These are phyloP conservation scores for Homolaphlyctis polyrhiza DNA, from an alignment of 371 early-diverging fungal genomes.

Conservation along the genomic window DNA sequence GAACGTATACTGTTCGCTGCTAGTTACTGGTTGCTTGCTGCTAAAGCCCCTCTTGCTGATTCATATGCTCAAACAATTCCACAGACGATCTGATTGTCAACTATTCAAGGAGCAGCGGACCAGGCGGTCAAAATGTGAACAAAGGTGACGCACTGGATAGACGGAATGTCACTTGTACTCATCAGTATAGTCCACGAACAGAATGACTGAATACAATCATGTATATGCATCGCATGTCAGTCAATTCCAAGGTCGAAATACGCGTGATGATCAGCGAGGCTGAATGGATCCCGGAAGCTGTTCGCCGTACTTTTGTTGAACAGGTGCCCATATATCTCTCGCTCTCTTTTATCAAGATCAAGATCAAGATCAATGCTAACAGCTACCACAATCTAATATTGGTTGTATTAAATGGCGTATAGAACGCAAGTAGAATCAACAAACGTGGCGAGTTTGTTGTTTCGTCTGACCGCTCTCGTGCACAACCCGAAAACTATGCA, in stretches of 20 bases:
- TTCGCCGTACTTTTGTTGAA: constrained; percentile 42
- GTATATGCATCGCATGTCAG: too few relatives aligned
- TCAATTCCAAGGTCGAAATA: constrained; percentile 82
- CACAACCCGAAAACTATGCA: constrained; percentile 72
- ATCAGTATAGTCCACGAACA: background rate
- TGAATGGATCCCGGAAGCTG: constrained; percentile 73
- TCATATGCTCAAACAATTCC: too few relatives aligned
- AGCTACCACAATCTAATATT: too few relatives aligned
- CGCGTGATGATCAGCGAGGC: constrained; percentile 61
- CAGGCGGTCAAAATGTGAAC: constrained; percentile 92
- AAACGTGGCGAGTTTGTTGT: constrained; percentile 69
- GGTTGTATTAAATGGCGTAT: too few relatives aligned
- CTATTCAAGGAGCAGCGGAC: constrained; percentile 62
- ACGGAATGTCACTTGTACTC: background rate
- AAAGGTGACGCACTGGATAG: constrained; percentile 53
- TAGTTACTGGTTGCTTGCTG: too few relatives aligned
- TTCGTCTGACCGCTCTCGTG: constrained; percentile 71
- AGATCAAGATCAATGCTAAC: too few relatives aligned
- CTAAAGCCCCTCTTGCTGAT: too few relatives aligned
- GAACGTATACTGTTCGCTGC: too few relatives aligned
- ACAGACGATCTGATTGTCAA: background rate
- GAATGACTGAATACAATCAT: too few relatives aligned
- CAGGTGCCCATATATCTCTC: constrained; percentile 13
- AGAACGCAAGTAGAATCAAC: constrained; percentile 58
- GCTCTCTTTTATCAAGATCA: background rate